A percentile compares a stretch with the other conserved stretches of the same genome.
These are phyloP conservation scores for Tricholoma matsutake DNA, from an alignment of 768 basidiomycete species.

Conservation along the genomic window DNA sequence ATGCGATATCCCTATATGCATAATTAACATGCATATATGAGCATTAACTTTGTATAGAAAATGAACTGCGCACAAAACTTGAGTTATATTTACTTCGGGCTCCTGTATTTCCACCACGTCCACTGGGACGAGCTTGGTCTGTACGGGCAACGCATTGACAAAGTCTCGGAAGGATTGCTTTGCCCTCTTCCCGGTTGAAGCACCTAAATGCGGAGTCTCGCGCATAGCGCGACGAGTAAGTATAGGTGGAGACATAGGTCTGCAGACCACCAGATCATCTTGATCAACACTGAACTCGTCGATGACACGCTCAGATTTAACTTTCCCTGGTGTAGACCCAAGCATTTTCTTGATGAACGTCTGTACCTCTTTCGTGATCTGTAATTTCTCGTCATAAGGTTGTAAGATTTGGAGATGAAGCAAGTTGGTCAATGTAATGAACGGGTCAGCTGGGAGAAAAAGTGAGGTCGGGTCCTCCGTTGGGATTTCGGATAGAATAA, in stretches of 20 bases:
- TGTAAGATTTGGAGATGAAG: conserved; percentile 31
- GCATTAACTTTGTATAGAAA: background rate
- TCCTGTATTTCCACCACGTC: conserved; percentile 30
- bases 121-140: conserved; percentile 23
- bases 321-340: conserved; percentile 18
- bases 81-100: conserved; percentile 27
- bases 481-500: conserved; percentile 43
- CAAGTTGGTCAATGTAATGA: conserved; percentile 38
- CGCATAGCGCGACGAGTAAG: conserved; percentile 43
- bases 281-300: conserved; percentile 23
- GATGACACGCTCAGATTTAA: conserved; percentile 37
- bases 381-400: conserved; percentile 46
- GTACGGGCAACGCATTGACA: conserved; percentile 18
- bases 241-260: conserved; percentile 35
- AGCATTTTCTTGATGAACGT: conserved; percentile 31
- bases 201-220: conserved; percentile 45
- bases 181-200: background rate
- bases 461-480: conserved; percentile 50
- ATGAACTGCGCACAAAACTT: conserved; percentile 37
- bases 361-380: conserved; percentile 32
- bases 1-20: conserved; percentile 12
- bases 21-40: background rate
- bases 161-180: conserved; percentile 9
- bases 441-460: conserved; percentile 52
- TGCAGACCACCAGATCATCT: conserved; percentile 24